A percentile compares a stretch with the other conserved stretches of the same genome.
Conservation (phyloP, 1,139 yeast genomes). For the Blastobotrys proliferans region DNA sequence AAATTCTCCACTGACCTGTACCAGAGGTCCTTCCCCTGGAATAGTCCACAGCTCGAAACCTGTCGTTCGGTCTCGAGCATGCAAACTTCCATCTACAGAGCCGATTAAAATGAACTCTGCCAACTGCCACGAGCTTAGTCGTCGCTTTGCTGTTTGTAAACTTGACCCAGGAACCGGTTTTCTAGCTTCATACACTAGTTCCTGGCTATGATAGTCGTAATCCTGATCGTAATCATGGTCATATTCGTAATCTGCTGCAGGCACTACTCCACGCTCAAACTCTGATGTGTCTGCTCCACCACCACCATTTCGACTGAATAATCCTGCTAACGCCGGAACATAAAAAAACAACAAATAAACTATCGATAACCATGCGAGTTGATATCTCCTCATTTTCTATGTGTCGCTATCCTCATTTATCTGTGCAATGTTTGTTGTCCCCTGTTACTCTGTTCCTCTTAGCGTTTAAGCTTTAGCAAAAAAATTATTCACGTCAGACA, state of each 20-base stretch:
- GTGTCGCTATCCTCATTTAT: not conserved
- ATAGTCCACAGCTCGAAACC: conserved; percentile 82
- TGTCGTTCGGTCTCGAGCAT: conserved; percentile 71
- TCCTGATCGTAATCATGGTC: too few species aligned
- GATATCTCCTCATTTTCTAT: not conserved
- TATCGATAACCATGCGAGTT: conserved; percentile 3
- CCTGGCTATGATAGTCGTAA: not conserved
- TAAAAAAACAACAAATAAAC: not conserved
- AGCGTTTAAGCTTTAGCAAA: too few species aligned
- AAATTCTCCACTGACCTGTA: conserved; percentile 23
- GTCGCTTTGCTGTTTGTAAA: conserved; percentile 17
- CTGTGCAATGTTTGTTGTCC: too few species aligned
- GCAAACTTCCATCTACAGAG: conserved; percentile 84
- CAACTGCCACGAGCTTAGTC: conserved; percentile 52
- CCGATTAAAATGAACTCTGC: conserved; percentile 65
- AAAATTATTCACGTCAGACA: too few species aligned
- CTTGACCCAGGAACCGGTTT: conserved; percentile 4
- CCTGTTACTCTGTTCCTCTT: too few species aligned
- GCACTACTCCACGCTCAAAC: too few species aligned
- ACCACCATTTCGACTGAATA: not conserved
- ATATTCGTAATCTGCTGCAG: too few species aligned
- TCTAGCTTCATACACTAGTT: not conserved
- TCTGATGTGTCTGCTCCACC: too few species aligned
- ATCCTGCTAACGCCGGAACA: not conserved
- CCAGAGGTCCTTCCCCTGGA: conserved; percentile 41